Evolutionary conservation across 163 green algal genomes (phyloP), one percentile per base, ranked within the genome.

Genomic region (Prototheca wickerhamii): DNA sequence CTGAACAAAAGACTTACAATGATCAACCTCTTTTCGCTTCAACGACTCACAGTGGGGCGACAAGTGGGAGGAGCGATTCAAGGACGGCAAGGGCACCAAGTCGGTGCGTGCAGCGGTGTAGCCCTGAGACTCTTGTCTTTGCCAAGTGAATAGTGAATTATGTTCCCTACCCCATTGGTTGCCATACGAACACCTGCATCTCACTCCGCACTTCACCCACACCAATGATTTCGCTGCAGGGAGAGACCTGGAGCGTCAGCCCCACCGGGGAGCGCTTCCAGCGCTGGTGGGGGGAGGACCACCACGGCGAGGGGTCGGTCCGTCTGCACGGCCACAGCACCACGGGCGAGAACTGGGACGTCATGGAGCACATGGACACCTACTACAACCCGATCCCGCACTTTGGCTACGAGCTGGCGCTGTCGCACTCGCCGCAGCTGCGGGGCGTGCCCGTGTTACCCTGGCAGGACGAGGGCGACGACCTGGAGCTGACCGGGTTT

Each of bases 381-480:
- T 95, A 94, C 75, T 96, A 95, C 79, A 94, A 96, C 76, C 82
- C 86, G 34, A 83, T 92, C 30, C 89, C 89, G 28, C 87, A 95
- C 77, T 94, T 94, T 64, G 77, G 65, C 31, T 91, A 87, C 70
- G 63, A 76, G 55, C 75, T 83, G 58, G 86, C 86, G 0, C 68
- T 93, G 23, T 46, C 63, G 1, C 86, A 94, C 67, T 89, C 79
- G 18, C 86, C 84, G 0, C 65, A 79, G 53, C 76, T 93, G 33
- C 69, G 68, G 29, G 56, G 51, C 0, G 77, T 93, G 64, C 60
- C 71, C 12, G 56, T 44, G 18, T 42, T 76, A 44, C 80, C 80
- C 0, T 58, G 76, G 4, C 73, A 76, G 10, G 30, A 29, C 29
- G 53, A 43, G 5, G 55, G n/a, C n/a, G n/a, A 21, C 31, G 29